These are phyloP conservation scores for Daldinia sp. DNA, from an alignment of 2,329 filamentous ascomycete species.

Conservation along the genomic window DNA sequence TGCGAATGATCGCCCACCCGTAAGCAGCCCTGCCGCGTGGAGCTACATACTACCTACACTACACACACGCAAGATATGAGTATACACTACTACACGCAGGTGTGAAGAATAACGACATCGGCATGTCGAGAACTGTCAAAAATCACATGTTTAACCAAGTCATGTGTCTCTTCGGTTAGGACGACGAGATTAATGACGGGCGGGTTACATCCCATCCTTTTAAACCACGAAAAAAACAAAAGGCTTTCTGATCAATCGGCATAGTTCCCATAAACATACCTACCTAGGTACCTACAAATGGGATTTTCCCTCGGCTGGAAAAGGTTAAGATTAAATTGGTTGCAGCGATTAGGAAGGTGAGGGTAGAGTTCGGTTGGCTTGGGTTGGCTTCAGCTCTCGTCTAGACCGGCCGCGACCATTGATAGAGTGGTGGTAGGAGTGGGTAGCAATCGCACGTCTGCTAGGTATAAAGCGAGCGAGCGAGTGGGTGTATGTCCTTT, in stretches of 20 bases:
- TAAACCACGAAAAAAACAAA: background rate
- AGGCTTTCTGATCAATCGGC: background rate
- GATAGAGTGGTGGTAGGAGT: background rate
- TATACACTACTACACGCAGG: background rate
- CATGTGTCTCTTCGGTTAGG: background rate
- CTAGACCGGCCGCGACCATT: constrained; percentile 2
- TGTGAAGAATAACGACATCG: constrained; percentile 12
- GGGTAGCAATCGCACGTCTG: constrained; percentile 5
- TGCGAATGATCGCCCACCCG: constrained; percentile 2
- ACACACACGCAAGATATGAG: constrained; percentile 3
- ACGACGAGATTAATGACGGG: constrained; percentile 7
- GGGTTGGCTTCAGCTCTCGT: constrained; percentile 16
- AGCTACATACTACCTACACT: background rate
- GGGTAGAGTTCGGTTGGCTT: background rate
- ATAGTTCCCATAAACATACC: background rate
- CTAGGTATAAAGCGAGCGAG: background rate
- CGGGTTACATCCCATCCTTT: background rate
- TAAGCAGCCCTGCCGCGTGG: constrained; percentile 35
- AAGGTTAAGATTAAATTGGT: constrained; percentile 17
- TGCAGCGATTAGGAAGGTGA: constrained; percentile 35
- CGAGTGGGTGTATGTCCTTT: background rate
- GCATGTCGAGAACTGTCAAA: constrained; percentile 11
- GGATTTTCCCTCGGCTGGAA: background rate
- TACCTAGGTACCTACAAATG: background rate
- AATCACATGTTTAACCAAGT: constrained; percentile 4